Evolutionary conservation across 2,329 filamentous ascomycete species (phyloP).

Genomic region (Claviceps purpurea): DNA sequence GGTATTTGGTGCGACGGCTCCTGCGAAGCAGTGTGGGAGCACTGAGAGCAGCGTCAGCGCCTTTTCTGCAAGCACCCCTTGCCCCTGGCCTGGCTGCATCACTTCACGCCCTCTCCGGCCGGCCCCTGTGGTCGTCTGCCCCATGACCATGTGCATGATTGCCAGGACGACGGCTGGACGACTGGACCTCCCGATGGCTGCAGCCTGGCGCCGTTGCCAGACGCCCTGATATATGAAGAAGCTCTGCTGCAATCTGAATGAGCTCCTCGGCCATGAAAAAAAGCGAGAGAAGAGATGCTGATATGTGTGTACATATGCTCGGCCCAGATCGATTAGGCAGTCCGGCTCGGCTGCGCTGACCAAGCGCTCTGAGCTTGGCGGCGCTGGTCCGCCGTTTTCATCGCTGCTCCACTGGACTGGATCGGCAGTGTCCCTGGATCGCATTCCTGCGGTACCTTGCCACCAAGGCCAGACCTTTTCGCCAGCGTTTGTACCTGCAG

Average conservation of each 20-base stretch:
- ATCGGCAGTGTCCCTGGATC: conserved; percentile 4
- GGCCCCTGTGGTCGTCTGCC: too few species aligned
- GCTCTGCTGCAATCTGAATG: too few species aligned
- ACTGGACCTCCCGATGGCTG: too few species aligned
- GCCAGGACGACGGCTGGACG: background rate
- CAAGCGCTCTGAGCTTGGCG: background rate
- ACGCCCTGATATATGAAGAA: too few species aligned
- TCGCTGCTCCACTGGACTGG: background rate
- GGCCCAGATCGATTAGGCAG: too few species aligned
- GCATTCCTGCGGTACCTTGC: background rate
- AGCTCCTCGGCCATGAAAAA: too few species aligned
- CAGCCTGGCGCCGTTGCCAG: too few species aligned
- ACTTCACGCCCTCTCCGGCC: background rate
- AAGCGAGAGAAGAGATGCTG: too few species aligned
- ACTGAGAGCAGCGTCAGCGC: too few species aligned
- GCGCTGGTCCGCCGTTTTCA: background rate
- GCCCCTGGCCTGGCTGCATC: background rate
- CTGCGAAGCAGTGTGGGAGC: background rate
- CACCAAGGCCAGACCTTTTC: background rate
- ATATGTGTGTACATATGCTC: too few species aligned
- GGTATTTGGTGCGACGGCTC: background rate
- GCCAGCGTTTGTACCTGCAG: conserved; percentile 6
- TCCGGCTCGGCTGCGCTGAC: background rate
- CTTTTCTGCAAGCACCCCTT: too few species aligned
- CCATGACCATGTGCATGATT: background rate